Base-by-base conservation (phyloP, 2,329 filamentous ascomycete species). In the Ophiosphaerella korrae region DNA sequence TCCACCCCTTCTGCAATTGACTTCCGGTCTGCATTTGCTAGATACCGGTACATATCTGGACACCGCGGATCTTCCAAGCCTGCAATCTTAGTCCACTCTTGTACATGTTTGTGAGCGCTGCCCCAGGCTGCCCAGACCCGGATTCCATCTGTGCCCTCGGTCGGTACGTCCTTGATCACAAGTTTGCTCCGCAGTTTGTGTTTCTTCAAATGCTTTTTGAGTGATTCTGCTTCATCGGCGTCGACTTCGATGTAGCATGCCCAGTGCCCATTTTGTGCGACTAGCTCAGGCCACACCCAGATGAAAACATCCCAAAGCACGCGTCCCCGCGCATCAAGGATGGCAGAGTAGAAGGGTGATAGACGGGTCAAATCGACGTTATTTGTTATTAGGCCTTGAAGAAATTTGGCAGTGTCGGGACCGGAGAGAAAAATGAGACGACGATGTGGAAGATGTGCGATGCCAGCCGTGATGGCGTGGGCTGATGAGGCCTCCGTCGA, bases 251-350 rank as follows among this genome's bases (percentile, higher is more conserved):
- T 81, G 51, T 96, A 74, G 79, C 89, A 93, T 26, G 80, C 79
- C 55, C 73, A 74, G n/a, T 80, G 75, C 18, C 48, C 58, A 24
- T 72, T 59, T 29, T 58, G 53, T 24, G 57, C 60, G 4, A 56
- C 42, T 23, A 64, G 47, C 31, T 58, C 53, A 6, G 65, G 62
- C 47, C 59, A 67, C 31, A 63, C 60, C 78, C 96, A 97, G 41
- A 99, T 80, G 73, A 97, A 96, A 45, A 92, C 88, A 75, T 99
- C 94, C 77, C 93, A 84, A 37, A 97, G 78, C 8, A 99, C 83
- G 50, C 92, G 84, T 36, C 94, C 94, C 31, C 75, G 74, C 7
- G 93, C 90, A 60, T 89, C 96, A 36, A 99, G 80, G 66, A 99
- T 96, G 0, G 87, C 90, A 6, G 88, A 82, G 74, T 96, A 97